Evolutionary conservation across 1,284 basidiomycete genomes (phyloP).

Genomic region (Boletus smithii): DNA sequence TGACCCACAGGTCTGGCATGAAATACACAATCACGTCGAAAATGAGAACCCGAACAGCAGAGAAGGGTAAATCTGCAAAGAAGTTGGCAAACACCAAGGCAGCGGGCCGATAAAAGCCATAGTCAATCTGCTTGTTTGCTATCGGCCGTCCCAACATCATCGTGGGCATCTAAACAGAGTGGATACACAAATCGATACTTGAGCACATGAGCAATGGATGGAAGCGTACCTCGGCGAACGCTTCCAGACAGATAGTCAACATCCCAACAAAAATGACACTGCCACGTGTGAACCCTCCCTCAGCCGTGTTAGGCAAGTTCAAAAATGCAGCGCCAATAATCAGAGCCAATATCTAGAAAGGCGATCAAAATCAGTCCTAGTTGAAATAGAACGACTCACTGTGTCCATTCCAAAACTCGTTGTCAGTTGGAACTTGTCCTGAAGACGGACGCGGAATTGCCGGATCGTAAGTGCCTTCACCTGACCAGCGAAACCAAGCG

Average conservation of each 20-base stretch:
- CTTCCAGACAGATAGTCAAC: constrained; percentile 72
- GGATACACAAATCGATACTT: neutral
- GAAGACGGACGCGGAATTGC: constrained; percentile 73
- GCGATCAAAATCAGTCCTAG: neutral
- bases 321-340: constrained; percentile 77
- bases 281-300: constrained; percentile 85
- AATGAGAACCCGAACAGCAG: constrained; percentile 57
- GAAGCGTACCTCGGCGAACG: constrained; percentile 64
- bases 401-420: constrained; percentile 63
- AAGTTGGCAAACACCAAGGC: constrained; percentile 74
- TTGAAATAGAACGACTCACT: constrained; percentile 33
- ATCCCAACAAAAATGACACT: constrained; percentile 78
- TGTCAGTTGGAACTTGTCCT: constrained; percentile 80
- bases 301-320: constrained; percentile 67
- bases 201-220: constrained; percentile 3
- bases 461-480: constrained; percentile 69
- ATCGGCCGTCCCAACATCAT: constrained; percentile 79
- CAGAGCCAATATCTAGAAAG: constrained; percentile 50
- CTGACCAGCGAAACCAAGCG: constrained; percentile 75
- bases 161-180: constrained; percentile 45
- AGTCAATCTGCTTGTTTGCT: constrained; percentile 69
- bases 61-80: constrained; percentile 74
- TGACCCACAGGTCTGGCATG: constrained; percentile 53
- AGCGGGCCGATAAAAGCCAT: constrained; percentile 78
- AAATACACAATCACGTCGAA: constrained; percentile 77